Evolutionary conservation across 108 stramenopile species (phyloP), one percentile per base, ranked within the genome.

Genomic region (Nitzschia sp.): DNA sequence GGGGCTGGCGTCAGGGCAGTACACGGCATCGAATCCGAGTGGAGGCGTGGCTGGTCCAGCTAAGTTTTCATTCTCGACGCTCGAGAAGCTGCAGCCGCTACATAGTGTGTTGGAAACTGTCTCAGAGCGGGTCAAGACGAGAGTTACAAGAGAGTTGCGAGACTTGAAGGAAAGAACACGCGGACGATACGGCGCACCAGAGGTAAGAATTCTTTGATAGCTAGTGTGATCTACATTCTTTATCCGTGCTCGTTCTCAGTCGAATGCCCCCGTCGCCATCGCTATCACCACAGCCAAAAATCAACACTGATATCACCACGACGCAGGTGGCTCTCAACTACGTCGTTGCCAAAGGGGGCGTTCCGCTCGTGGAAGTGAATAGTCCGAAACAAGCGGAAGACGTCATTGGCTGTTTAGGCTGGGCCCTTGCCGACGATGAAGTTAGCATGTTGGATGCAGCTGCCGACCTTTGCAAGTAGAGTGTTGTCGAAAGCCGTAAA

Each of bases 311-410:
- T 30, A 87, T 92, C 33, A 92, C 92, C 0, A 82, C 91, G 46
- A 82, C 86, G 13, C 95, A 96, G 71, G 80, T 96, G 51, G 92
- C 92, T 15, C 77, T 92, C 29, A 86, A 94, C 61, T 96, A 93
- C 66, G 78, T 96, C 0, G 72, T 83, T 64, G 92, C 92, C 15
- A 92, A 93, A 65, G 95, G 95, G 19, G 88, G 74, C 8, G 92
- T 96, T 5, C 95, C 95, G 27, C 25, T 96, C 28, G 51, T 83
- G 18, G 87, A 88, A 47, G 82, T 96, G 0, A 92, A 85, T 28
- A 86, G 79, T 32, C 58, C 77, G 25, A 80, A 66, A 64, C 70
- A 85, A 29, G 95, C 95, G 2, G 80, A 92, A 24, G 90, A 89
- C 59, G 53, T 96, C 28, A 42, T 91, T 8, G 92, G 92, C 9